Evolutionary conservation across 192 early-diverging fungal genomes (phyloP).

Genomic region (Gaertneriomyces semiglobifer): DNA sequence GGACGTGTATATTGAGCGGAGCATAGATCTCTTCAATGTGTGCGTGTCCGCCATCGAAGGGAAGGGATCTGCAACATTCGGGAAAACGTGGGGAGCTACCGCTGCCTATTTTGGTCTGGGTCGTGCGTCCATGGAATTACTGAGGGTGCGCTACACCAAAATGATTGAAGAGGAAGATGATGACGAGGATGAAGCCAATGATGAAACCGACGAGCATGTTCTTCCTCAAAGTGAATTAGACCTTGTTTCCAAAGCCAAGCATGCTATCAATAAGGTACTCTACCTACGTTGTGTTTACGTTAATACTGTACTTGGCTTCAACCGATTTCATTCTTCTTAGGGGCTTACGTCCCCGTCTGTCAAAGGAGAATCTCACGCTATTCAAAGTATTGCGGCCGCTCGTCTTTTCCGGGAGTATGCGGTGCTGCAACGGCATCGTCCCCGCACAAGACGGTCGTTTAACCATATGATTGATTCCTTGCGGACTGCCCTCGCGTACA

Average conservation of each 20-base stretch:
- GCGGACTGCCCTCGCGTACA: conserved; percentile 15
- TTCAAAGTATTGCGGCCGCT: conserved; percentile 18
- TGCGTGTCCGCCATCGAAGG: conserved; percentile 13
- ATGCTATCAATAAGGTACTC: neutral
- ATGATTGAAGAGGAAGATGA: conserved; percentile 15
- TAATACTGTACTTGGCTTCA: too few species aligned
- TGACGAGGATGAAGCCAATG: neutral
- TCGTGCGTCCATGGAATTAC: conserved; percentile 17
- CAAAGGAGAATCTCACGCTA: conserved; percentile 5
- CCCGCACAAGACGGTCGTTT: neutral
- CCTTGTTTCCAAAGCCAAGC: neutral
- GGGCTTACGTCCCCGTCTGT: conserved; percentile 1
- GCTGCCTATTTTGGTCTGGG: conserved; percentile 25
- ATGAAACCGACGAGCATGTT: conserved; percentile 13
- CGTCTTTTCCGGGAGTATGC: conserved; percentile 26
- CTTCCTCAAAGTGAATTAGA: neutral
- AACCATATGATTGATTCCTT: neutral
- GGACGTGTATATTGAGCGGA: conserved; percentile 15
- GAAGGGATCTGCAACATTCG: neutral
- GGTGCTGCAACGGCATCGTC: conserved; percentile 14
- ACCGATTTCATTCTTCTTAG: neutral
- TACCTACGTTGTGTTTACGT: too few species aligned
- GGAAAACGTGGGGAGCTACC: conserved; percentile 21
- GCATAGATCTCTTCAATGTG: conserved; percentile 12
- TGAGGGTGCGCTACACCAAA: conserved; percentile 4